Conservation (phyloP, 2,329 filamentous ascomycete genomes). For the Rachicladosporium sp. region DNA sequence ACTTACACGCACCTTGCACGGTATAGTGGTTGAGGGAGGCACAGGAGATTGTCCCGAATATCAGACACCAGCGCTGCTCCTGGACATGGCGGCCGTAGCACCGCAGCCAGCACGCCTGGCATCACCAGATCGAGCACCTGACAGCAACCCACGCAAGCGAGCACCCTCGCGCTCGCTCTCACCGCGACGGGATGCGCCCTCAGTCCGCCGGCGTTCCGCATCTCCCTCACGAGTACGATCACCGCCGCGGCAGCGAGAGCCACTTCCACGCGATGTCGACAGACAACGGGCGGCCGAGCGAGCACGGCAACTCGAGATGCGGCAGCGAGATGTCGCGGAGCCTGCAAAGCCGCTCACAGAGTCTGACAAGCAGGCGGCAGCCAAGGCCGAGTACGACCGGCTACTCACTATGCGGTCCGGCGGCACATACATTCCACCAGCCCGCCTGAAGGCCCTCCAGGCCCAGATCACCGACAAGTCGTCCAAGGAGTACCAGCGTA, state of each 20-base stretch:
- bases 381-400: constrained; percentile 89
- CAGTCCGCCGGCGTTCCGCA: constrained; percentile 18
- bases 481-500: constrained; percentile 94
- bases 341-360: constrained; percentile 48
- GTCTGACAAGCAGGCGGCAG: constrained; percentile 75
- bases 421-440: constrained; percentile 91
- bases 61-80: too few relatives aligned
- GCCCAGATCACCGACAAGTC: constrained; percentile 94
- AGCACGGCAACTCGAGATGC: constrained; percentile 37
- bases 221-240: constrained; percentile 19
- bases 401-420: constrained; percentile 85
- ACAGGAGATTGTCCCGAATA: too few relatives aligned
- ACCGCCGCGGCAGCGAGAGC: constrained; percentile 22
- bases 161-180: constrained; percentile 24
- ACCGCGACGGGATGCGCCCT: constrained; percentile 21
- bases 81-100: constrained; percentile 6
- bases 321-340: constrained; percentile 28
- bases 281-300: constrained; percentile 39
- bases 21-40: too few relatives aligned
- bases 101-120: constrained; percentile 1
- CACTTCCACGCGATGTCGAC: constrained; percentile 37
- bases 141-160: constrained; percentile 19
- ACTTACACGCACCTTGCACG: too few relatives aligned
- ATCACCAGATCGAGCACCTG: constrained; percentile 5
- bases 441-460: constrained; percentile 78